Evolutionary conservation across 176 grass and related monocot species (phyloP), one percentile per base, ranked within the genome.

Genomic region (Aegilops bicornis): DNA sequence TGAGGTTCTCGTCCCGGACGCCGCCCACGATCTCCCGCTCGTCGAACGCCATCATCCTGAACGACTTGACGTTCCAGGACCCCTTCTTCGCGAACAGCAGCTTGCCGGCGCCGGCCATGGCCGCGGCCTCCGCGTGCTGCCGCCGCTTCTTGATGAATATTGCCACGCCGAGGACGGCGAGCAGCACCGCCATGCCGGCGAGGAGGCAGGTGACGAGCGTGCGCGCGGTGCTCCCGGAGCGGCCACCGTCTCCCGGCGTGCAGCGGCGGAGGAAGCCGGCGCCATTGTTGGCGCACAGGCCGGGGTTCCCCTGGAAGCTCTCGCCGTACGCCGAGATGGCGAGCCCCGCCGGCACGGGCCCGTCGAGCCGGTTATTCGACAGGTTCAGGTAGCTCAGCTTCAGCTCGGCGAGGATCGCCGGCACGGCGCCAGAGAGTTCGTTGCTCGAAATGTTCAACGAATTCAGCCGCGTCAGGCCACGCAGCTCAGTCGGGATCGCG

Each of bases 1-100:
- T 95, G 33, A 98, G 79, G 78, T 98, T 98, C 81, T 92, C 90
- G 67, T 89, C 76, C n/a, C 86, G 89, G 66, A 98, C 88, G 68
- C 89, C 90, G 4, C 50, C 65, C 20, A 98, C 42, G 78, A 98
- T 89, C 81, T 95, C 96, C 60, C 87, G 61, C 79, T 98, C 96
- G 73, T 95, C 88, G 83, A 98, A 95, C 36, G 90, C 88, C 14
- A 94, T 60, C 64, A 87, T 69, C 30, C 96, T 10, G 90, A 98
- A 98, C 27, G 96, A 94, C 85, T 92, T 98, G 59, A 98, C 20
- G 73, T 93, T 75, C 96, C 96, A 98, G 0, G 96, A 98, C 0
- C 81, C 77, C 32, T 94, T 89, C 75, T 98, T 98, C 15, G 45
- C 64, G 73, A 92, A 71, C 31, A 83, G 66, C 24, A 92, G 65